A percentile compares a stretch with the other conserved stretches of the same genome.
phyloP scores from a whole-genome alignment of 2,329 filamentous ascomycete genomes.

The Fusarium stilboides region DNA sequence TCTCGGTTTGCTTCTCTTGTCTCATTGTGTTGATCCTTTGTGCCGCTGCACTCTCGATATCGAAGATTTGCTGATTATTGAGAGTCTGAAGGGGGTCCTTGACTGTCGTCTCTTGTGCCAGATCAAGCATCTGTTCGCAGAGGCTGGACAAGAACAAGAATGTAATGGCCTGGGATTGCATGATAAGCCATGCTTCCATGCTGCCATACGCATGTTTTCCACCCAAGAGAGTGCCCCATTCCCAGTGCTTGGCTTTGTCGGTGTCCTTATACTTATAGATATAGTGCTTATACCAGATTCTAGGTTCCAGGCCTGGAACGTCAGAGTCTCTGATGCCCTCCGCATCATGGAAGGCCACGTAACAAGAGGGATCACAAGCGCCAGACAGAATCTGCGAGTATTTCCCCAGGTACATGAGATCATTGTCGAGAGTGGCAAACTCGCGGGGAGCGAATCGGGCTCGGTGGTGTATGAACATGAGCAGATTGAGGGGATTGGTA shows the following conservation, averaged over 20 bases:
- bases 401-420: constrained; percentile 41
- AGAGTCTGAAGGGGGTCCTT: background rate
- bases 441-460: constrained; percentile 23
- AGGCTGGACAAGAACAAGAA: constrained; percentile 34
- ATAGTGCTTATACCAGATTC: background rate
- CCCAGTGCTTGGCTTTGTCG: background rate
- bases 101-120: background rate
- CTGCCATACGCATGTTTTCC: background rate
- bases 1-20: background rate
- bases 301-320: background rate
- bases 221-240: background rate
- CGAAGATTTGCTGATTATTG: background rate
- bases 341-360: constrained; percentile 4
- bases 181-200: constrained; percentile 38
- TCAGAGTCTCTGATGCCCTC: background rate
- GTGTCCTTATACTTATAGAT: background rate
- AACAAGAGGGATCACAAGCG: constrained; percentile 11
- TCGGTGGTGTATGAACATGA: constrained; percentile 44
- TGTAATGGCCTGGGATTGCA: constrained; percentile 39
- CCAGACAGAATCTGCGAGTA: constrained; percentile 34
- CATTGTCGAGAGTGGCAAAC: constrained; percentile 31
- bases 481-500: constrained; percentile 28
- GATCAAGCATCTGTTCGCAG: constrained; percentile 24
- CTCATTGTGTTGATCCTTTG: constrained; percentile 1
- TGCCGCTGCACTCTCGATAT: background rate